A percentile compares a stretch with the other conserved stretches of the same genome.
Evolutionary conservation across 176 grass and related monocot genomes (phyloP).

Genomic region (Poa pratensis): DNA sequence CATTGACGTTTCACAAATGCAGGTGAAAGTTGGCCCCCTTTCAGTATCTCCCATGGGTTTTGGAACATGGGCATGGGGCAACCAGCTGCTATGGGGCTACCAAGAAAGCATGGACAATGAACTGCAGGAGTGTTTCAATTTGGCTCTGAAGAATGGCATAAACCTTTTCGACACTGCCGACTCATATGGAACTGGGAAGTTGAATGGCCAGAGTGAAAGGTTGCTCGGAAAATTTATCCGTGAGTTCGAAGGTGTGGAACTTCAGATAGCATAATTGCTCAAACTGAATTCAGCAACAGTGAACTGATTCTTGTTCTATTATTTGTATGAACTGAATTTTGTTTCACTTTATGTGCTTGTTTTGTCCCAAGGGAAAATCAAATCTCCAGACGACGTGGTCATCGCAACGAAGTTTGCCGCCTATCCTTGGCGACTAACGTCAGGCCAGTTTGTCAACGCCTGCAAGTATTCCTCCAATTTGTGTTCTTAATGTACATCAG

Average conservation of each 20-base stretch:
- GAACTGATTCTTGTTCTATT: neutral
- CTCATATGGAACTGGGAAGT: slow-evolving; percentile 85
- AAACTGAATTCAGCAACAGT: slow-evolving; percentile 8
- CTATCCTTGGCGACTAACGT: slow-evolving; percentile 90
- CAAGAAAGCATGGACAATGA: slow-evolving; percentile 81
- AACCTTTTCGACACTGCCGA: slow-evolving; percentile 95
- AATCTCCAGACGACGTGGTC: slow-evolving; percentile 63
- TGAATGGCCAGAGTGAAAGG: slow-evolving; percentile 87
- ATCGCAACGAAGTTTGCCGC: slow-evolving; percentile 98
- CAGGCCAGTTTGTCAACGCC: slow-evolving; percentile 94
- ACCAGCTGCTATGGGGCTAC: slow-evolving; percentile 91
- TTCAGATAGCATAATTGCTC: neutral
- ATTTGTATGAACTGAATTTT: neutral
- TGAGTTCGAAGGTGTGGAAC: slow-evolving; percentile 58
- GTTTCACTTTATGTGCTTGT: slow-evolving; percentile 1
- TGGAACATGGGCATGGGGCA: slow-evolving; percentile 97
- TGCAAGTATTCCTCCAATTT: slow-evolving; percentile 88
- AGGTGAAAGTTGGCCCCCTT: slow-evolving; percentile 86
- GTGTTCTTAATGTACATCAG: slow-evolving; percentile 54
- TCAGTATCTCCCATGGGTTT: slow-evolving; percentile 90
- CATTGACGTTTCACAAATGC: slow-evolving; percentile 2
- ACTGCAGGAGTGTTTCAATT: slow-evolving; percentile 80
- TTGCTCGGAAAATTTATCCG: slow-evolving; percentile 86
- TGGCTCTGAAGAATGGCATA: slow-evolving; percentile 81
- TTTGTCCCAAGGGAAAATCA: slow-evolving; percentile 50